Evolutionary conservation across 768 basidiomycete species (phyloP).

Genomic region (Hygrocybe coccinea): DNA sequence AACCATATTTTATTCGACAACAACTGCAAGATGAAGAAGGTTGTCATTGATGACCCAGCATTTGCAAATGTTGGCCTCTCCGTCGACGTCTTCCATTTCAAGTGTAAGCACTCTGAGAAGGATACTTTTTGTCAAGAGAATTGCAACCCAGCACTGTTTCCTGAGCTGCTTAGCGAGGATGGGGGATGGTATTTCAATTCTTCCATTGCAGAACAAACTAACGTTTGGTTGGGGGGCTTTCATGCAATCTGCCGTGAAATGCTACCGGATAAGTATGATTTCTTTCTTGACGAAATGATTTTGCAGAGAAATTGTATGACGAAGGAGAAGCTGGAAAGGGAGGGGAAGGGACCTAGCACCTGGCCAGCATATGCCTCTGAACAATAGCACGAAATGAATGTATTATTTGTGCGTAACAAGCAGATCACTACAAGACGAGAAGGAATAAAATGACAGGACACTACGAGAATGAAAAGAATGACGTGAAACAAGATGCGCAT

Average conservation of each 20-base stretch:
- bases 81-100: slow-evolving; percentile 37
- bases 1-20: slow-evolving; percentile 15
- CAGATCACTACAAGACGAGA: too few species aligned
- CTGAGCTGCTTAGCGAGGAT: slow-evolving; percentile 28
- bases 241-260: slow-evolving; percentile 34
- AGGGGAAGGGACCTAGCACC: too few species aligned
- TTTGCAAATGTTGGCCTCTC: too few species aligned
- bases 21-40: too few species aligned
- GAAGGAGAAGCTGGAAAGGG: slow-evolving; percentile 8
- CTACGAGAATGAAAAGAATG: too few species aligned
- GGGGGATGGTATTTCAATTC: slow-evolving; percentile 39
- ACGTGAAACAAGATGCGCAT: too few species aligned
- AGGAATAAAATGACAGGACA: too few species aligned
- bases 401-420: too few species aligned
- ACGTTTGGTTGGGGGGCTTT: slow-evolving; percentile 41
- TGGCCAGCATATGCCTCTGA: too few species aligned
- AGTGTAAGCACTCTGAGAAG: slow-evolving; percentile 28
- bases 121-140: slow-evolving; percentile 22
- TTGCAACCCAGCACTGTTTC: slow-evolving; percentile 34
- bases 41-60: too few species aligned
- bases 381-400: too few species aligned
- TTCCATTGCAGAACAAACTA: slow-evolving; percentile 37
- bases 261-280: slow-evolving; percentile 27
- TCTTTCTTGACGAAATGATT: slow-evolving; percentile 40
- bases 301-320: slow-evolving; percentile 20